A percentile compares a stretch with the other conserved stretches of the same genome.
phyloP scores from a whole-genome alignment of 495 filamentous ascomycete species.

The Poronia punctata region DNA sequence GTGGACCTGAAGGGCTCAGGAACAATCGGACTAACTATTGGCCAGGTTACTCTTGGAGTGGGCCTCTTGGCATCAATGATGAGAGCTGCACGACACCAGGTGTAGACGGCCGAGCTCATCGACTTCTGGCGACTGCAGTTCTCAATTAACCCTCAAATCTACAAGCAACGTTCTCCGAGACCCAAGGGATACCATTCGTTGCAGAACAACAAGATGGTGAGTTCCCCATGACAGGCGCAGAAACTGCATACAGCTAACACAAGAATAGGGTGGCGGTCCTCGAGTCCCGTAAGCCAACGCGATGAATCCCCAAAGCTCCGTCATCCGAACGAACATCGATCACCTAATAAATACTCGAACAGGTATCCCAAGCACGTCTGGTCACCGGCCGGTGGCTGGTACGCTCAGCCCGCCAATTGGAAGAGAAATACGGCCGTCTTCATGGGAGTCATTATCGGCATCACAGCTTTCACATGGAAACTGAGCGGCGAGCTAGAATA shows the following conservation, averaged over 20 bases:
- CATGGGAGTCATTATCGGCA: constrained; percentile 61
- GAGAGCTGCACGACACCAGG: neutral
- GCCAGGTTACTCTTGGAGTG: neutral
- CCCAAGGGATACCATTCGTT: constrained; percentile 15
- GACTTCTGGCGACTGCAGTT: constrained; percentile 6
- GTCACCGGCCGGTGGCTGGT: constrained; percentile 98
- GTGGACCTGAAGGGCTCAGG: constrained; percentile 7
- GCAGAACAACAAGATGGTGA: constrained; percentile 34
- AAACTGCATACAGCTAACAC: constrained; percentile 31
- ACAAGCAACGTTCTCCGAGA: too few relatives aligned
- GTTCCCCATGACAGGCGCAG: neutral
- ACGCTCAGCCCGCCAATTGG: constrained; percentile 90
- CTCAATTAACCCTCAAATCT: constrained; percentile 12
- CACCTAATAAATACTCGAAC: constrained; percentile 4
- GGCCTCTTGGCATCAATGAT: neutral
- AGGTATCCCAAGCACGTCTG: constrained; percentile 99
- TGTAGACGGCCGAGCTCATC: constrained; percentile 3
- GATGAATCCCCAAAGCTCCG: neutral
- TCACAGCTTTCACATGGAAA: constrained; percentile 67
- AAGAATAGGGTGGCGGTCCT: constrained; percentile 60
- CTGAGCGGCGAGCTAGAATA: constrained; percentile 77
- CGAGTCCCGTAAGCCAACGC: constrained; percentile 71
- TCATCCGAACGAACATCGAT: neutral
- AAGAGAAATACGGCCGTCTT: constrained; percentile 86
- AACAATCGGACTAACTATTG: constrained; percentile 16